Conservation (phyloP, 2,329 filamentous ascomycete genomes). For the Neofusicoccum kwambonambiense region DNA sequence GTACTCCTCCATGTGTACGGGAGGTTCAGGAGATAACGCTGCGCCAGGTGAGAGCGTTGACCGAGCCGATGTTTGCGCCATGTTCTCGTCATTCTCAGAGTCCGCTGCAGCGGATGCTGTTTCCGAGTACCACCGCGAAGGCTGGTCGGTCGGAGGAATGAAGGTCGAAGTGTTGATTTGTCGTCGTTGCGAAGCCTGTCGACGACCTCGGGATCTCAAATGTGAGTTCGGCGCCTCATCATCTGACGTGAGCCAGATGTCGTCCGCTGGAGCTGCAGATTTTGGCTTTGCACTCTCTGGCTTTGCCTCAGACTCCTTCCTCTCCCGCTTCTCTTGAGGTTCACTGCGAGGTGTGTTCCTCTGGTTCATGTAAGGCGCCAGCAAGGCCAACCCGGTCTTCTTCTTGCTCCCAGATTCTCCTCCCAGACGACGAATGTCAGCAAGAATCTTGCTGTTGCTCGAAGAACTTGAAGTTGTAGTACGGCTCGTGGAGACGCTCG, state of each 20-base stretch:
- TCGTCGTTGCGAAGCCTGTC: not conserved
- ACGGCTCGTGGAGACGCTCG: not conserved
- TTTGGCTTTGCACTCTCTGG: not conserved
- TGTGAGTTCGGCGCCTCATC: not conserved
- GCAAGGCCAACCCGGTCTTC: conserved; percentile 6
- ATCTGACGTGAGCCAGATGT: conserved; percentile 17
- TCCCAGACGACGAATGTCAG: conserved; percentile 14
- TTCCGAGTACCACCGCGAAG: not conserved
- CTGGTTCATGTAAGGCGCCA: conserved; percentile 17
- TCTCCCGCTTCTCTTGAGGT: not conserved
- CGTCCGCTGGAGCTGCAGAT: not conserved
- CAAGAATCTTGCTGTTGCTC: conserved; percentile 15
- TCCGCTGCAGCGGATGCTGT: not conserved
- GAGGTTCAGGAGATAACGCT: not conserved
- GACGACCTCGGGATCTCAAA: not conserved
- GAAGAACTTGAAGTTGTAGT: not conserved
- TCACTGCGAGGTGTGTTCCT: not conserved
- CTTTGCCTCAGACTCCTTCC: not conserved
- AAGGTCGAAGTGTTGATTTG: not conserved
- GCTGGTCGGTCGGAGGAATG: not conserved
- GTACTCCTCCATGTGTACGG: not conserved
- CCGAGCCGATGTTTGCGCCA: not conserved
- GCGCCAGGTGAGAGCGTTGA: not conserved
- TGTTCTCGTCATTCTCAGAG: not conserved
- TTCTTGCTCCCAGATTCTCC: conserved; percentile 8